Evolutionary conservation across 2,329 filamentous ascomycete species (phyloP), one percentile per base, ranked within the genome.

Genomic region (Microdochium nivale): DNA sequence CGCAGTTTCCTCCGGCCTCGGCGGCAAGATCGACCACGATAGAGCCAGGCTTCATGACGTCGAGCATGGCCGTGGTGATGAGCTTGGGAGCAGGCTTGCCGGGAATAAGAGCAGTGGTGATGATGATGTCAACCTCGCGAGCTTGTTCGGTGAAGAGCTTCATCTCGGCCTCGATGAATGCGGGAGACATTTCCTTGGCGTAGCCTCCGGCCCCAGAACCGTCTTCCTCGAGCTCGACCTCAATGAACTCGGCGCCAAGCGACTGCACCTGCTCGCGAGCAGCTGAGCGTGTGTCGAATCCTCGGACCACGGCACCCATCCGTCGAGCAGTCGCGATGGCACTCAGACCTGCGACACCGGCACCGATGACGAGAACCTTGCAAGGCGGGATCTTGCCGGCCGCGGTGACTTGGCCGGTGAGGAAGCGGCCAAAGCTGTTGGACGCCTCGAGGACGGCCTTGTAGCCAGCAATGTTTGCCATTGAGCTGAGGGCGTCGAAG

Each of bases 391-490:
- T 94, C 76, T 94, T 84, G 47, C 90, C 90, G 51, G 90, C 90
- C 49, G 90, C 90, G 3, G 90, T 96, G 16, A 91, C 88, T 66
- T 96, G 90, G 25, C 90, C 90, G 13, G 90, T 95, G 58, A 95
- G 70, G 63, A 95, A 95, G 47, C 90, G 83, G 50, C 90, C 90
- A 67, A 95, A 96, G 56, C 87, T 83, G 67, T 95, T 95, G 14
- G 88, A 91, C 1, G 90, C 90, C 67, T 95, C 90, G 44, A 95
- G 73, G 1, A 95, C 88, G 40, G 90, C 90, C 68, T 95, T 95
- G 71, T 96, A 96, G 0, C 90, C 90, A 23, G 90, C 88, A 70
- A 95, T 95, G 60, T 95, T 95, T 54, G 90, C 90, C 90, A 95
- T 95, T 10, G 88, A 94, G 66, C 88, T 90, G 52, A 95, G 75